Conservation (phyloP, 257 asterid species). For the Ligustrum vulgare region DNA sequence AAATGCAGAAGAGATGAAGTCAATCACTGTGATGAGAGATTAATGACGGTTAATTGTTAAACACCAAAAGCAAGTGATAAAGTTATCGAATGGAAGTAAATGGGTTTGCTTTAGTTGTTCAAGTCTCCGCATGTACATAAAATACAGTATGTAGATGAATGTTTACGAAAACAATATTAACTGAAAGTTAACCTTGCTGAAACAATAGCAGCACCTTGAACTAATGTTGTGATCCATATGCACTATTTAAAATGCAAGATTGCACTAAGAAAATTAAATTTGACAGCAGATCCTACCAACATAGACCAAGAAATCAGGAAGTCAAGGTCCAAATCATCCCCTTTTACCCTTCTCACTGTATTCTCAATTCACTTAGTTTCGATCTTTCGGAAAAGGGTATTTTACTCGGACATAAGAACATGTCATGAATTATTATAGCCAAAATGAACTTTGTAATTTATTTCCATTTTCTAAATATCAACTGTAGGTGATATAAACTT, state of each 20-base stretch:
- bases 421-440: neutral
- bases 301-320: neutral
- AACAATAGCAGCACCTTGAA: neutral
- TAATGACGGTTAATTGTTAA: neutral
- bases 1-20: neutral
- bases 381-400: too few relatives aligned
- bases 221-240: conserved; percentile 12
- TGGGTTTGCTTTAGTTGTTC: neutral
- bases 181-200: neutral
- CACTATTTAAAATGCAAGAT: neutral
- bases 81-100: neutral
- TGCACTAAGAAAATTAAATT: neutral
- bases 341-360: neutral
- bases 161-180: neutral
- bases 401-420: neutral
- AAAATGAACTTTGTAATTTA: neutral
- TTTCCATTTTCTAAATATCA: conserved; percentile 4
- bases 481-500: neutral
- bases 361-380: neutral
- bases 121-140: neutral
- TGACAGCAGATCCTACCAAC: neutral
- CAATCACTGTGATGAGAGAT: neutral
- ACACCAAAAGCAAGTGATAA: neutral
- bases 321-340: neutral
- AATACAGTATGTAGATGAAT: neutral